Evolutionary conservation across 2,329 filamentous ascomycete species (phyloP).

Genomic region (Blastomyces parvus): DNA sequence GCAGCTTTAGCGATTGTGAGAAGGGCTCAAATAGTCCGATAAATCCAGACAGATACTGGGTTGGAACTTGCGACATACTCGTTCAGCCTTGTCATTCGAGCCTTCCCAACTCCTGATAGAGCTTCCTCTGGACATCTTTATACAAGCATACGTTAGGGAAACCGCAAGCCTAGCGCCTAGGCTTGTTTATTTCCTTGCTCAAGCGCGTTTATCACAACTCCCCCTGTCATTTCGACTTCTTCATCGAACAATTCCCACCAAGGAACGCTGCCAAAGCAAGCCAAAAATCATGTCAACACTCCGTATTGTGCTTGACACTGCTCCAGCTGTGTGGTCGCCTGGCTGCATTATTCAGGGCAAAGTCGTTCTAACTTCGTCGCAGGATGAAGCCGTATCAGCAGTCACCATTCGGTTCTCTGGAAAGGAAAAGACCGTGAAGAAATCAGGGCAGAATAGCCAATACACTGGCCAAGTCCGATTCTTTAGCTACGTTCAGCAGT

Average conservation of each 20-base stretch:
- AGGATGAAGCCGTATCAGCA: background rate
- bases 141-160: background rate
- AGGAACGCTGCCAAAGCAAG: background rate
- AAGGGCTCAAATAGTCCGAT: background rate
- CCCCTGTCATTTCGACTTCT: background rate
- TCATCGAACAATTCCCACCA: background rate
- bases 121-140: background rate
- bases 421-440: background rate
- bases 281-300: background rate
- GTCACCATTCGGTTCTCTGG: conserved; percentile 1
- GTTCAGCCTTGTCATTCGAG: background rate
- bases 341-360: conserved; percentile 4
- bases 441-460: background rate
- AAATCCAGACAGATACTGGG: background rate
- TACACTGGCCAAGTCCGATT: background rate
- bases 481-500: background rate
- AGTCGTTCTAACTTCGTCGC: background rate
- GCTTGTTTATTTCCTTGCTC: background rate
- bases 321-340: background rate
- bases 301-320: background rate
- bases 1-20: background rate
- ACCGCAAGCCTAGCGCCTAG: background rate
- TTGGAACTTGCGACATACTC: background rate
- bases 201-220: background rate
- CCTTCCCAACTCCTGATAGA: background rate